Evolutionary conservation across 129 eudicot genomes (phyloP).

Genomic region (Artemisia annua): DNA sequence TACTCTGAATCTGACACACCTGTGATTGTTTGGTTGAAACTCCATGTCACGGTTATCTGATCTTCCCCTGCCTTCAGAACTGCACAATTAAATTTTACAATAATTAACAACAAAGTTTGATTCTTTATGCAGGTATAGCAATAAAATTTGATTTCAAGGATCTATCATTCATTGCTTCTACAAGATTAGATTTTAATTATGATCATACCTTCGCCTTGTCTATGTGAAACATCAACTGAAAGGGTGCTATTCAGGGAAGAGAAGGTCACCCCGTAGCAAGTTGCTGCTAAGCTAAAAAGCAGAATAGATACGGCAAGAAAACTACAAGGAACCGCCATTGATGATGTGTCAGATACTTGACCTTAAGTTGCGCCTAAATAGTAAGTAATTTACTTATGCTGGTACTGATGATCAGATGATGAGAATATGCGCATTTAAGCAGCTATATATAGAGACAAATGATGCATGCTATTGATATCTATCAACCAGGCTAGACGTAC

Average conservation of each 20-base stretch:
- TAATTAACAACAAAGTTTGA: not conserved
- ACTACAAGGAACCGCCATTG: slow-evolving; percentile 44
- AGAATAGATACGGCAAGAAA: slow-evolving; percentile 37
- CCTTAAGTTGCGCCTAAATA: slow-evolving; percentile 2
- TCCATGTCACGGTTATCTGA: slow-evolving; percentile 54
- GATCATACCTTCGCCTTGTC: slow-evolving; percentile 45
- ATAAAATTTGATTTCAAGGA: not conserved
- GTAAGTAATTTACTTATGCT: slow-evolving; percentile 15
- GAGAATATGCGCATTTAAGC: slow-evolving; percentile 20
- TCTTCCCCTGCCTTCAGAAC: slow-evolving; percentile 58
- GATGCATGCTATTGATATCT: slow-evolving; percentile 23
- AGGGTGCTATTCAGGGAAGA: slow-evolving; percentile 52
- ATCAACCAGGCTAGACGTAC: slow-evolving; percentile 17
- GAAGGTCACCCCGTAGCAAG: slow-evolving; percentile 44
- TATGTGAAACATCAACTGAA: slow-evolving; percentile 35
- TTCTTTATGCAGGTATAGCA: not conserved
- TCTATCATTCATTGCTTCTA: not conserved
- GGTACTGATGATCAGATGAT: slow-evolving; percentile 3
- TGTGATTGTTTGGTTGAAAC: slow-evolving; percentile 35
- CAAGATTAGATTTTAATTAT: not conserved
- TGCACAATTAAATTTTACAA: slow-evolving; percentile 26
- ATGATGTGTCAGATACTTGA: not conserved
- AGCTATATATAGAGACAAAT: slow-evolving; percentile 29
- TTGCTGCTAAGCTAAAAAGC: slow-evolving; percentile 39
- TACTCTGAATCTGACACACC: slow-evolving; percentile 46